Evolutionary conservation across 2,329 filamentous ascomycete species (phyloP), one percentile per base, ranked within the genome.

Genomic region (Colletotrichum sp.): DNA sequence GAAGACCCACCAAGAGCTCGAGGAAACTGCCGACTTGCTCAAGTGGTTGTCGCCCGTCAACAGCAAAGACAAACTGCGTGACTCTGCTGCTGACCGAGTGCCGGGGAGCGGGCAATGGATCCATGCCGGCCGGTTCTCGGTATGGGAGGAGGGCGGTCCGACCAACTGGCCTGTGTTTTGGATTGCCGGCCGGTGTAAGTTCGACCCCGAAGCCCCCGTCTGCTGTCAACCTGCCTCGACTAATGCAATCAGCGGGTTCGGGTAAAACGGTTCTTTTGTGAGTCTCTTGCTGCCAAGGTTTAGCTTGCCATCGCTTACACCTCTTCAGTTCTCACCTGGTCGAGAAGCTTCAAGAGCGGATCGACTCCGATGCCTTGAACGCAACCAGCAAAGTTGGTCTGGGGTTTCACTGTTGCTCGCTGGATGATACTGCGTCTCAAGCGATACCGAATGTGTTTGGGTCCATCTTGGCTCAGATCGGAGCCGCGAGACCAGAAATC

Each of bases 251-350:
- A 80, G 79, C 81, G 52, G 81, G 81, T 14, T 79, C 80, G 2
- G 79, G 81, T 7, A 82, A 82, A 67, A 82, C 81, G 4, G 78
- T 79, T 6, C 74, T 82, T 3, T 82, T 80, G 79, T 79, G 74
- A 72, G 72, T 26, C 16, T 24, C 62, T 13, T 36, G 21, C 14
- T 58, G 48, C 30, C 18, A 62, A 62, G 21, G 18, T 34, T 52
- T 13, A 21, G 43, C 43, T 52, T 52, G 43, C 43, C 43, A 21
- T 52, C 43, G 43, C 43, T 52, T 3, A 52, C 43, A 52, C 43
- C 43, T 52, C 12, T 52, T 21, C 43, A 80, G 79, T 59, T 81
- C 79, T 4, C 78, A 76, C 32, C 76, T 81, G 9, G 77, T 79
- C 14, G 77, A 80, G 3, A 61, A 79, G 52, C 65, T 79, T 8